Conservation (phyloP, 371 early-diverging fungal species). For the Rhizopus sp. region DNA sequence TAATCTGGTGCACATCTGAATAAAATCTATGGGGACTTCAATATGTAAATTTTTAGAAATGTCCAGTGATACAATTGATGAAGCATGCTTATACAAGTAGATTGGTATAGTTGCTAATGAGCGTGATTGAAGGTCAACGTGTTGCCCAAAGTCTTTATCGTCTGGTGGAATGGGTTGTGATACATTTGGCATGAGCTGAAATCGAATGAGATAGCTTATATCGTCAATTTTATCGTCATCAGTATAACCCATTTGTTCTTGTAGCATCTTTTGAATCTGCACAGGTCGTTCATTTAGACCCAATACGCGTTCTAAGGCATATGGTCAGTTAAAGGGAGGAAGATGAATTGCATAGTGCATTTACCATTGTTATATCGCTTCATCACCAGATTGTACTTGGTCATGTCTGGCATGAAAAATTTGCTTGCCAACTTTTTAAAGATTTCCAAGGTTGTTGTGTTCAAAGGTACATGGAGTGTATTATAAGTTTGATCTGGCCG, state of each 20-base stretch:
- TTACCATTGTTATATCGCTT: slow-evolving; percentile 61
- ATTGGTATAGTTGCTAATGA: slow-evolving; percentile 80
- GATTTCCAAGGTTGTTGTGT: slow-evolving; percentile 70
- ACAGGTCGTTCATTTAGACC: slow-evolving; percentile 72
- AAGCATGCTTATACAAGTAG: slow-evolving; percentile 69
- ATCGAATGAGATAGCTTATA: slow-evolving; percentile 77
- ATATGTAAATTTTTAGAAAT: slow-evolving; percentile 74
- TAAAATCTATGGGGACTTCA: slow-evolving; percentile 77
- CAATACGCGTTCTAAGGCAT: slow-evolving; percentile 63
- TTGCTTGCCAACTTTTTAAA: slow-evolving; percentile 72
- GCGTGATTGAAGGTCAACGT: slow-evolving; percentile 68
- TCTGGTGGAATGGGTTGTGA: slow-evolving; percentile 46
- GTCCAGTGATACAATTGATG: slow-evolving; percentile 67
- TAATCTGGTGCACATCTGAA: slow-evolving; percentile 68
- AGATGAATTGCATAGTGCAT: neutral
- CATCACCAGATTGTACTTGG: slow-evolving; percentile 70
- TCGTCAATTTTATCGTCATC: slow-evolving; percentile 76
- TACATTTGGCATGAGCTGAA: slow-evolving; percentile 72
- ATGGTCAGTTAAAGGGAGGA: neutral
- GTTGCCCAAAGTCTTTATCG: slow-evolving; percentile 44
- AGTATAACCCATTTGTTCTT: slow-evolving; percentile 82
- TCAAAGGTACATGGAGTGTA: slow-evolving; percentile 70
- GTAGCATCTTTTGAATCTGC: slow-evolving; percentile 63
- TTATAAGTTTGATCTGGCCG: slow-evolving; percentile 74
- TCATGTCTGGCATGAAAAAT: slow-evolving; percentile 73